Evolutionary conservation across 441 rosid species (phyloP).

Genomic region (Biscutella laevigata): DNA sequence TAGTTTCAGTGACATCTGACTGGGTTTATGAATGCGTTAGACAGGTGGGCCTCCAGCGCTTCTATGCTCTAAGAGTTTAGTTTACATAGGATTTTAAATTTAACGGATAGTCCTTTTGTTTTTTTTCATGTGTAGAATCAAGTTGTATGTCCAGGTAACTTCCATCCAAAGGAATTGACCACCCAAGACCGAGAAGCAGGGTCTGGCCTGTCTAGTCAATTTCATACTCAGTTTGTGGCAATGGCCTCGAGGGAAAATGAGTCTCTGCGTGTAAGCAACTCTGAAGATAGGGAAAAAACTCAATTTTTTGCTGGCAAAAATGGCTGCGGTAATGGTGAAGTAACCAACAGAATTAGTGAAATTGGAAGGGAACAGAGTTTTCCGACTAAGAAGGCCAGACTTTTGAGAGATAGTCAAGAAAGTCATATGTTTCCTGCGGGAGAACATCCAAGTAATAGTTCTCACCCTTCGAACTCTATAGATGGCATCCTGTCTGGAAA

Average conservation of each 20-base stretch:
- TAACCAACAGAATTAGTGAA: slow-evolving; percentile 27
- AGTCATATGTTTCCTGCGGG: slow-evolving; percentile 30
- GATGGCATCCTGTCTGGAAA: slow-evolving; percentile 30
- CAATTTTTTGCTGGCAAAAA: slow-evolving; percentile 23
- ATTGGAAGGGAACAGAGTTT: slow-evolving; percentile 26
- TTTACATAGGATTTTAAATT: background rate
- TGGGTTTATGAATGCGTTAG: slow-evolving; percentile 90
- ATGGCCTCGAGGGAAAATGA: slow-evolving; percentile 39
- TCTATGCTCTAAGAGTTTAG: slow-evolving; percentile 8
- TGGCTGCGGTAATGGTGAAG: slow-evolving; percentile 17
- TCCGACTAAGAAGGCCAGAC: slow-evolving; percentile 48
- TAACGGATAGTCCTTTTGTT: background rate
- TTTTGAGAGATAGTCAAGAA: slow-evolving; percentile 31
- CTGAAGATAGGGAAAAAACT: slow-evolving; percentile 32
- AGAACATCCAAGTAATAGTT: slow-evolving; percentile 30
- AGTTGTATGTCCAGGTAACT: slow-evolving; percentile 51
- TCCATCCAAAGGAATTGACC: slow-evolving; percentile 67
- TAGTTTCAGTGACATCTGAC: slow-evolving; percentile 53
- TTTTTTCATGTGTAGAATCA: slow-evolving; percentile 46
- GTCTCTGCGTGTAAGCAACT: slow-evolving; percentile 44
- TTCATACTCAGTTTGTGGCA: slow-evolving; percentile 54
- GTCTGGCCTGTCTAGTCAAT: slow-evolving; percentile 56
- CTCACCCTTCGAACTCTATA: slow-evolving; percentile 25
- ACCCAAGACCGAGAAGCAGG: slow-evolving; percentile 67
- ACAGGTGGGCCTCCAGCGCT: slow-evolving; percentile 47